Conservation (phyloP, 495 filamentous ascomycete genomes). For the Tuber borchii region DNA sequence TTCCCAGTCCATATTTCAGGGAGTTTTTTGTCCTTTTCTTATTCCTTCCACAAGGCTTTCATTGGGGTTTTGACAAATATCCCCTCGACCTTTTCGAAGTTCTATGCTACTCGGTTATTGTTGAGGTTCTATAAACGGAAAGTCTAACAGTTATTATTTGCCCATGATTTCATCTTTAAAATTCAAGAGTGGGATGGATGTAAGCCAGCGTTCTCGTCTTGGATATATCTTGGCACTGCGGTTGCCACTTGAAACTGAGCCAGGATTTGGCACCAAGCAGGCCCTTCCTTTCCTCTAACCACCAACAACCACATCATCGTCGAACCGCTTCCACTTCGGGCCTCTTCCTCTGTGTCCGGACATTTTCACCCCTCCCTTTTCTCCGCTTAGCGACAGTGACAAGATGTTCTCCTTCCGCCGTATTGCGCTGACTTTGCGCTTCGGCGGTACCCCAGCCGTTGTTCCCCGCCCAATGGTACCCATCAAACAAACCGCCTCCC, state of each 20-base stretch:
- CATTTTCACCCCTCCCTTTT: not conserved
- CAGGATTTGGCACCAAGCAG: not conserved
- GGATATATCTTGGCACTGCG: not conserved
- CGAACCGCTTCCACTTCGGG: constrained; percentile 6
- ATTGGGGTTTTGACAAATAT: not conserved
- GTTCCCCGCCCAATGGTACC: constrained; percentile 8
- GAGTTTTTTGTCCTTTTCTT: not conserved
- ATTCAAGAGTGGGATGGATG: not conserved
- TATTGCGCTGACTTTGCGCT: constrained; percentile 19
- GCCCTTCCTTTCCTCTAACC: constrained; percentile 3
- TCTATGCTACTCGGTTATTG: not conserved
- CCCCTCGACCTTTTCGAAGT: not conserved
- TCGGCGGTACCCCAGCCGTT: constrained; percentile 9
- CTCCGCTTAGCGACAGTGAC: constrained; percentile 6
- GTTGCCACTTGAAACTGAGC: not conserved
- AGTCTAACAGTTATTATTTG: not conserved
- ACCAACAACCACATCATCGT: constrained; percentile 1
- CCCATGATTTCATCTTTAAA: not conserved
- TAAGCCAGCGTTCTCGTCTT: not conserved
- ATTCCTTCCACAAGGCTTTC: not conserved
- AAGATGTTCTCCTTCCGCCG: constrained; percentile 27
- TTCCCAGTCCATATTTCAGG: not conserved
- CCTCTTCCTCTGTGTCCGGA: constrained; percentile 8
- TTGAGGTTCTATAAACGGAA: not conserved
- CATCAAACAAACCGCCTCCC: not conserved